Base-by-base conservation (phyloP, 345 rosid species). In the Viola odorata region DNA sequence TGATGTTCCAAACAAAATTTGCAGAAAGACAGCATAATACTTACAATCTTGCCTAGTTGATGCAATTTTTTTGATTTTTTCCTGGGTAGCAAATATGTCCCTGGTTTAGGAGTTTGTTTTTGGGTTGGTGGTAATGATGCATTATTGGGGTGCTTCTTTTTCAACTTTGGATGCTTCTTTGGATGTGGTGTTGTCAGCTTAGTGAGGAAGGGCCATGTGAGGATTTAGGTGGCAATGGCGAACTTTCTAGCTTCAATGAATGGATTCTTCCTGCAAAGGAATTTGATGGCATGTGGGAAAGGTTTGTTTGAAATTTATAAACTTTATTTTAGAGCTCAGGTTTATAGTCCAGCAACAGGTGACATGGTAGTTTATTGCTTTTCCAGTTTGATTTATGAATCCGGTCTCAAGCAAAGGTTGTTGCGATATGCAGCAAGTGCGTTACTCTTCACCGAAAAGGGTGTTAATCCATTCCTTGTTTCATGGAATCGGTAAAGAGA, bases 281-380 rank as follows among this genome's bases (percentile, higher is more conserved):
- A 75, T 94, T 90, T 75, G 95, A 94, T 78, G 97, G 99, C 77
- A 75, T 94, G 92, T 94, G 99, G 97, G 97, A 94, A 76, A 94
- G 99, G 99, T 94, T 49, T 75, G 75, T 75, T 41, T 69, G 50
- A 14, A 49, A 37, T 55, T 61, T 42, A 39, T 36, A 5, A 23
- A 23, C 32, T 37, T 62, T 51, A 62, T 36, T 45, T 68, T 5
- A 9, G 54, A 14, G 32, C 48, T 23, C 57, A 53, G 32, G 32
- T 23, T 23, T 0, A 23, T 23, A 23, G 32, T 23, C 1, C 32
- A 1, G 32, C 32, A 2, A 23, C 32, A 0, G 32, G 2, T 23
- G 50, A 57, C n/a, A 41, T 54, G 37, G 13, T 51, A 37, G 62
- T 58, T 69, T 23, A 23, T 23, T 64, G 48, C 58, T 73, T 10